A percentile compares a stretch with the other conserved stretches of the same genome.
These are phyloP conservation scores for Lumnitzera littorea DNA, from an alignment of 345 rosid genomes.

Conservation along the genomic window DNA sequence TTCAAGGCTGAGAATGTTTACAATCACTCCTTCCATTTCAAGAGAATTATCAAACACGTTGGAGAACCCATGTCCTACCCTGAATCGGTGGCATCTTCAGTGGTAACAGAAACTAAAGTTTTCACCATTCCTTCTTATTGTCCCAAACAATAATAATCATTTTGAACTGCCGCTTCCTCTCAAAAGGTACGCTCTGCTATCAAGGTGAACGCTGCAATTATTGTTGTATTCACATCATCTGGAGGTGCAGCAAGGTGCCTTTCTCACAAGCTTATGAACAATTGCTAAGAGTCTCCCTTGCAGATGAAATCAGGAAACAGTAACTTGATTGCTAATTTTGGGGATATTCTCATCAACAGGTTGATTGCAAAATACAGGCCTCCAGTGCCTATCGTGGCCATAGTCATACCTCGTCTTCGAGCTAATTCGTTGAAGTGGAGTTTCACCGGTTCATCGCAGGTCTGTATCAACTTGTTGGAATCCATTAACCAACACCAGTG, in stretches of 20 bases:
- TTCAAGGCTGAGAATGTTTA: constrained; percentile 36
- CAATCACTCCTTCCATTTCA: constrained; percentile 31
- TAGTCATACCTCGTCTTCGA: constrained; percentile 16
- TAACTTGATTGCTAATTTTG: background rate
- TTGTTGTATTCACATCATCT: constrained; percentile 37
- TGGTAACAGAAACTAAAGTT: constrained; percentile 15
- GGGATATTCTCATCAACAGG: constrained; percentile 5
- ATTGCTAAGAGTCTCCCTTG: background rate
- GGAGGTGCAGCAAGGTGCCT: constrained; percentile 37
- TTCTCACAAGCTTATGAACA: background rate
- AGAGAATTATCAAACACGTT: constrained; percentile 20
- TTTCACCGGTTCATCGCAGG: constrained; percentile 16
- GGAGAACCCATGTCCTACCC: constrained; percentile 37
- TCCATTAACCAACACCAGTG: too few relatives aligned
- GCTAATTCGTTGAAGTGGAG: constrained; percentile 16
- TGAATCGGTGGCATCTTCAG: constrained; percentile 39
- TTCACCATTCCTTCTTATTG: background rate
- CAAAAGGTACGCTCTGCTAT: constrained; percentile 36
- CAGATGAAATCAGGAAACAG: background rate
- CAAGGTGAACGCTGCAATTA: constrained; percentile 37
- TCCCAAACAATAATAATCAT: background rate
- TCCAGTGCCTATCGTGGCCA: constrained; percentile 14
- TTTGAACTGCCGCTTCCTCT: background rate
- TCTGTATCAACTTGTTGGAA: background rate
- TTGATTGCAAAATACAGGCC: constrained; percentile 20